Percentiles rank a stretch among this genome's conserved stretches.
Conservation (phyloP, 345 rosid species). For the Citrus sinensis region DNA sequence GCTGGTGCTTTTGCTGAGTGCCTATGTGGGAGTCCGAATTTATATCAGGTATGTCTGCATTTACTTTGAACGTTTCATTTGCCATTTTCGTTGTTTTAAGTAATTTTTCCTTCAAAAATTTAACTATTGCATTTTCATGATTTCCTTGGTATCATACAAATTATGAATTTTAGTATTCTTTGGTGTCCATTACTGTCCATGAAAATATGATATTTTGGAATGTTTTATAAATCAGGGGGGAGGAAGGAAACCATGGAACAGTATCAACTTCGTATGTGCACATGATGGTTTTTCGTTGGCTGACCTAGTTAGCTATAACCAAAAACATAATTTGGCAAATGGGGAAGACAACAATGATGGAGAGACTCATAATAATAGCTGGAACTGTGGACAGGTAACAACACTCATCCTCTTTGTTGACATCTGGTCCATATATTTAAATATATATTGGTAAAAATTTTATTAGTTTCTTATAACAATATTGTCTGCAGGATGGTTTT, state of each 20-base stretch:
- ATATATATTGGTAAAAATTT: no score
- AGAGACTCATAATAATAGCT: conserved; percentile 85
- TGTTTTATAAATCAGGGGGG: conserved; percentile 52
- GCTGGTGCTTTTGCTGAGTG: conserved; percentile 98
- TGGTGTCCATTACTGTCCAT: background rate
- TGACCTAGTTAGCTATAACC: conserved; percentile 83
- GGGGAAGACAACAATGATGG: conserved; percentile 97
- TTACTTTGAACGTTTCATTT: background rate
- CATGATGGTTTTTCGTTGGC: conserved; percentile 95
- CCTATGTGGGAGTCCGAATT: conserved; percentile 91
- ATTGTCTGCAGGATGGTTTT: no score
- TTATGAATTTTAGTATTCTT: background rate
- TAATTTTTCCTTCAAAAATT: background rate
- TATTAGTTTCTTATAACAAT: no score
- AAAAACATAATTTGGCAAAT: conserved; percentile 86
- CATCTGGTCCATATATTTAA: background rate
- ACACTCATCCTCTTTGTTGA: background rate
- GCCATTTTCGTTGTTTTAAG: background rate
- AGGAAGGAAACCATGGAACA: conserved; percentile 95
- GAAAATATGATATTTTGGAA: background rate
- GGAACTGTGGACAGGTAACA: conserved; percentile 95
- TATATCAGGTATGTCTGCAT: conserved; percentile 67
- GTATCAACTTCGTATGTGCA: conserved; percentile 89
- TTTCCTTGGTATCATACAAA: background rate
- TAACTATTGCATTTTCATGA: background rate